Evolutionary conservation across 129 eudicot species (phyloP), one percentile per base, ranked within the genome.

Genomic region (Pulicaria dysenterica): DNA sequence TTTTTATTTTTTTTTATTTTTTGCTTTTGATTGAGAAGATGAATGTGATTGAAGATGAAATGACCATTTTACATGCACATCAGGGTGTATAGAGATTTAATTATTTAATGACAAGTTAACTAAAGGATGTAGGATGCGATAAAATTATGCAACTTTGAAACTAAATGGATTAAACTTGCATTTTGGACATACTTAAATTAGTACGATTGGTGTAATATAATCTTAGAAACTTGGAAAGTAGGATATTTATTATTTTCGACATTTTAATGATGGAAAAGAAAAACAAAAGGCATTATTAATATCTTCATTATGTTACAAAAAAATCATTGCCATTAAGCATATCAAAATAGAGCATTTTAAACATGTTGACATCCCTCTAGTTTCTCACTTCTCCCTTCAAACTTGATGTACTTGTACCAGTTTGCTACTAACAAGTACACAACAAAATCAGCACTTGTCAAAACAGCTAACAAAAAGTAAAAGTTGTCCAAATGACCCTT

Each of bases 401-500:
- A 69, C 83, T 84, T 80, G 54, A 82, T 80, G 41, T 74, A 79
- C 81, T 85, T 84, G 64, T 91, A 91, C 88, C 87, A 81, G 58
- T 60, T 85, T 11, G 96, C 95, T 64, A 83, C 87, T 1, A 81
- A 62, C 31, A 91, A 46, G 73, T 87, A 91, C 10, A 85, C 83
- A 62, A 80, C 61, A 56, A 88, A 80, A 86, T 91, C 95, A 37
- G 82, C 84, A 4, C 80, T 65, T 13, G 97, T 87, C 72, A 91
- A 69, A 42, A 65, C 69, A 1, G 97, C 97, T 24, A 91, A 55
- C n/a, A 91, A 83, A 78, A 76, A 88, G 66, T 75, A 91, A 41
- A 91, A 88, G 17, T 72, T 78, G 39, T 91, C 97, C 75, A 90
- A 62, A 61, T 83, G 94, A 40, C 96, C 96, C 76, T 72, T 76